These are phyloP conservation scores for Castanospermum australe DNA, from an alignment of 306 rosid species.

Conservation along the genomic window DNA sequence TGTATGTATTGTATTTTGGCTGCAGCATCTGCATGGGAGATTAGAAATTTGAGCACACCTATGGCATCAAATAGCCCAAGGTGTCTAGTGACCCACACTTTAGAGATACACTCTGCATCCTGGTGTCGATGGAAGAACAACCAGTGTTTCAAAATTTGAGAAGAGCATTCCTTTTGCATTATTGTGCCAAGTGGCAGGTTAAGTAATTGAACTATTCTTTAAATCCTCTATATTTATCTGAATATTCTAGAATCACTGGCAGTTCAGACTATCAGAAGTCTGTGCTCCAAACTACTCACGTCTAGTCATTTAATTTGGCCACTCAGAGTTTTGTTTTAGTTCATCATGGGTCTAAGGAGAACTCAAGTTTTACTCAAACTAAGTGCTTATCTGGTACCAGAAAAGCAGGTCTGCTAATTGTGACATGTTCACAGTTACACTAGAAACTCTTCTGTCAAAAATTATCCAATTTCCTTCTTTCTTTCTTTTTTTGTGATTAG, in stretches of 20 bases:
- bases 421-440: neutral
- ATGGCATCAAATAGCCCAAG: slow-evolving; percentile 54
- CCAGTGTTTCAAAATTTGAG: slow-evolving; percentile 69
- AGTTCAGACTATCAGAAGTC: slow-evolving; percentile 13
- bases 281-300: slow-evolving; percentile 17
- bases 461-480: neutral
- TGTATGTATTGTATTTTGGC: slow-evolving; percentile 20
- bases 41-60: slow-evolving; percentile 64
- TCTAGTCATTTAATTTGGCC: neutral
- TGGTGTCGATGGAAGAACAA: slow-evolving; percentile 81
- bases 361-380: neutral
- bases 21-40: slow-evolving; percentile 94
- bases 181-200: slow-evolving; percentile 91
- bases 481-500: neutral
- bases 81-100: slow-evolving; percentile 88
- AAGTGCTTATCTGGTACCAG: neutral
- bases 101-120: slow-evolving; percentile 71
- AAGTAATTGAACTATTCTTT: slow-evolving; percentile 30
- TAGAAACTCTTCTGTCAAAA: neutral
- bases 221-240: neutral
- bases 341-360: neutral
- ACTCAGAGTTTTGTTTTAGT: neutral
- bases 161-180: slow-evolving; percentile 80
- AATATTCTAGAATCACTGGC: slow-evolving; percentile 14
- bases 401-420: neutral